A percentile compares a stretch with the other conserved stretches of the same genome.
Evolutionary conservation across 148 eudicot species (phyloP).

Genomic region (Arctostaphylos glauca): DNA sequence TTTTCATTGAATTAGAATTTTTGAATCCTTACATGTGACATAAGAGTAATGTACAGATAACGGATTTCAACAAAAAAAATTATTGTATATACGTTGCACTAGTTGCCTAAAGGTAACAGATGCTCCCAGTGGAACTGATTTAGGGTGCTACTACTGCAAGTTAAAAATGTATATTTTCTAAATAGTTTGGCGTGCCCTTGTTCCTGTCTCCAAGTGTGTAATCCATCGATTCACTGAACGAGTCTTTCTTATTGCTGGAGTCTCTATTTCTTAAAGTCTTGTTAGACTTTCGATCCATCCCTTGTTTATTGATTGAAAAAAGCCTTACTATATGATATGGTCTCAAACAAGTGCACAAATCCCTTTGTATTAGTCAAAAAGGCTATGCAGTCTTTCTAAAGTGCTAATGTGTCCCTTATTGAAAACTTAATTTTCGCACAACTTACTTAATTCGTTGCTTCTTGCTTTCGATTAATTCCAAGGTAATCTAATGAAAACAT

Average conservation of each 20-base stretch:
- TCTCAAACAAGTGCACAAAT: background rate
- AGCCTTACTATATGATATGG: background rate
- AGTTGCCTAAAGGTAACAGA: no score
- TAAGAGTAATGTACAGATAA: no score
- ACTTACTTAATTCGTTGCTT: background rate
- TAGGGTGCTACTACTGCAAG: no score
- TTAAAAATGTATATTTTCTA: slow-evolving; percentile 5
- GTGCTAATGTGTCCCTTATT: background rate
- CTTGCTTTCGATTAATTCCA: background rate
- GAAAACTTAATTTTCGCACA: background rate
- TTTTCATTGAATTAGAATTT: no score
- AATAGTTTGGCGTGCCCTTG: background rate
- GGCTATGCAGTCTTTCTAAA: background rate
- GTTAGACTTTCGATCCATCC: background rate
- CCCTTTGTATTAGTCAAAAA: background rate
- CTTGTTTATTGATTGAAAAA: background rate
- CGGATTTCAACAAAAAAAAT: no score
- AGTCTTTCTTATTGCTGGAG: slow-evolving; percentile 4
- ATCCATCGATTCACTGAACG: slow-evolving; percentile 9
- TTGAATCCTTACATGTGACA: no score
- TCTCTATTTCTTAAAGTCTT: slow-evolving; percentile 5
- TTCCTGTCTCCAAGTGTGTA: background rate
- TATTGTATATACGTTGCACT: no score
- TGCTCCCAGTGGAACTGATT: no score
- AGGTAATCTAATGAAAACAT: no score